These are phyloP conservation scores for Claviceps africana DNA, from an alignment of 2,329 filamentous ascomycete genomes.

Conservation along the genomic window DNA sequence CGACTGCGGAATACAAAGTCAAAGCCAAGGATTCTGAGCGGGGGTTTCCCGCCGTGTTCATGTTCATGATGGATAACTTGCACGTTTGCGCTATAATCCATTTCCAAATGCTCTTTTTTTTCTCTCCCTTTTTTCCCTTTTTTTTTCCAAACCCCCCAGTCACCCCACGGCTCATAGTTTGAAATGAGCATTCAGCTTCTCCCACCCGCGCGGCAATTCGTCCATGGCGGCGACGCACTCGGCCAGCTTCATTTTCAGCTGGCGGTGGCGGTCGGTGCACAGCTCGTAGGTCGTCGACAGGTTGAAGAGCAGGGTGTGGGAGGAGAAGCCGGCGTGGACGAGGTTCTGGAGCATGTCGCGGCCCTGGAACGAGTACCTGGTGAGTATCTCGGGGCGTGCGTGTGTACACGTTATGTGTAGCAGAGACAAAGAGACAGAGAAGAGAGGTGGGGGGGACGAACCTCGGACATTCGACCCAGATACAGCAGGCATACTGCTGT, in stretches of 20 bases:
- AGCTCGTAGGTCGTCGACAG: constrained; percentile 84
- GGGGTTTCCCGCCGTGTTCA: no score
- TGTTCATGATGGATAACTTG: no score
- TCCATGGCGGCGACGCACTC: constrained; percentile 51
- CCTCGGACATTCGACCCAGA: constrained; percentile 59
- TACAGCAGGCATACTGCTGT: constrained; percentile 75
- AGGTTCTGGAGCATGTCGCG: constrained; percentile 52
- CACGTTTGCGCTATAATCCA: no score
- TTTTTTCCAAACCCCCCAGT: no score
- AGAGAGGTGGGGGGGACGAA: constrained; percentile 18
- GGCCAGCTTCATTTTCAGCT: constrained; percentile 56
- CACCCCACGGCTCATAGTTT: no score
- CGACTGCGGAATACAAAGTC: no score
- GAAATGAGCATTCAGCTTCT: constrained; percentile 59
- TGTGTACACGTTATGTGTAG: no score
- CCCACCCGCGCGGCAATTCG: constrained; percentile 48
- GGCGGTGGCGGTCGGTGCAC: constrained; percentile 61
- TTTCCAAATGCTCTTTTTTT: no score
- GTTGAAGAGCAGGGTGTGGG: constrained; percentile 77
- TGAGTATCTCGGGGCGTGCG: not conserved
- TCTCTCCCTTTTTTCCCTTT: no score
- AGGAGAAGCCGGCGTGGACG: constrained; percentile 48
- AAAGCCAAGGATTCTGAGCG: no score
- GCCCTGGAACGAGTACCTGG: constrained; percentile 30
- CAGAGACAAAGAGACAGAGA: no score